Evolutionary conservation across 2,329 filamentous ascomycete species (phyloP).

Genomic region (Cladorrhinum sp.): DNA sequence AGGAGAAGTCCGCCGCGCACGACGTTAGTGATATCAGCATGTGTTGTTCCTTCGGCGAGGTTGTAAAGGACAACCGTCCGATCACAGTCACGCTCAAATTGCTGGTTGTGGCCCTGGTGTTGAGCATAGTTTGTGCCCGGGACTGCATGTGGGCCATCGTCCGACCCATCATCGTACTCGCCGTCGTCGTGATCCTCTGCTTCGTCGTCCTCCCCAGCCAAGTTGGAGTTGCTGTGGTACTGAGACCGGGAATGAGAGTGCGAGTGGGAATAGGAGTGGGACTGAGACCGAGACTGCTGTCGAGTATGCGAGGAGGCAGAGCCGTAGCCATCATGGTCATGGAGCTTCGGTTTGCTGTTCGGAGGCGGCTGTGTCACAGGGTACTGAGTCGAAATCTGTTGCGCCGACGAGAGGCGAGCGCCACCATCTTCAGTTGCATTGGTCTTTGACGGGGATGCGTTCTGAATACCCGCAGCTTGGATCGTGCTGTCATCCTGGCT

Average conservation of each 20-base stretch:
- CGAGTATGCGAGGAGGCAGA: constrained; percentile 6
- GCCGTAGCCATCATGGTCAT: constrained; percentile 4
- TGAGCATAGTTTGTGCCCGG: constrained; percentile 21
- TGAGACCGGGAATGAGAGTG: constrained; percentile 2
- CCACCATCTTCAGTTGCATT: constrained; percentile 21
- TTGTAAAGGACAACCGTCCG: constrained; percentile 63
- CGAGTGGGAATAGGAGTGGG: neutral
- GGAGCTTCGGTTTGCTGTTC: neutral
- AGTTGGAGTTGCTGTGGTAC: constrained; percentile 17
- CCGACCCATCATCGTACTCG: constrained; percentile 21
- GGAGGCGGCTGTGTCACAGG: neutral
- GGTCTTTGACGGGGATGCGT: constrained; percentile 7
- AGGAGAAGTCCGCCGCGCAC: constrained; percentile 70
- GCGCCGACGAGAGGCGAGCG: constrained; percentile 14
- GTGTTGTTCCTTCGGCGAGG: constrained; percentile 59
- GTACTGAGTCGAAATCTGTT: neutral
- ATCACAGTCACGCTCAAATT: constrained; percentile 38
- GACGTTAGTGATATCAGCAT: constrained; percentile 61
- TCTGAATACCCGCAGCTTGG: constrained; percentile 14
- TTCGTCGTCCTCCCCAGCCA: constrained; percentile 20
- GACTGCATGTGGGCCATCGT: constrained; percentile 6
- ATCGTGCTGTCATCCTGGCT: constrained; percentile 31
- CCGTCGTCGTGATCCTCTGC: constrained; percentile 21
- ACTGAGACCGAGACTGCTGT: neutral
- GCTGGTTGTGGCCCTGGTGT: constrained; percentile 23